These are phyloP conservation scores for Sugiyamaella mastotermitis DNA, from an alignment of 805 yeast species.

Conservation along the genomic window DNA sequence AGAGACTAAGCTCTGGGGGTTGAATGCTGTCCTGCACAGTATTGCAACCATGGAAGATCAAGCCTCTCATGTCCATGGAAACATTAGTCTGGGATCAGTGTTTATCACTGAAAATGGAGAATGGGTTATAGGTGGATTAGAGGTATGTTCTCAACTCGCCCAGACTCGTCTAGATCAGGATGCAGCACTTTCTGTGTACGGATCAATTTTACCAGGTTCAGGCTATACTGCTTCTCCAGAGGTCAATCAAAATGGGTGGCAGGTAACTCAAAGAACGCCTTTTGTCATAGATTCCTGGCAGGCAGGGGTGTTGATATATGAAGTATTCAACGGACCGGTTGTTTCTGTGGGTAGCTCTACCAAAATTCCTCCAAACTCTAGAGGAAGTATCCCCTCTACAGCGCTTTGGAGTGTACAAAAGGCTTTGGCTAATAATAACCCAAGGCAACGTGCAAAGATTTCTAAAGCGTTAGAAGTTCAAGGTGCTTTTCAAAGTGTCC, in stretches of 20 bases:
- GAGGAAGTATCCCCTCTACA: slow-evolving; percentile 13
- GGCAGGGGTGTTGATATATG: slow-evolving; percentile 50
- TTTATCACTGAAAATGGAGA: slow-evolving; percentile 67
- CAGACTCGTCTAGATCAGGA: slow-evolving; percentile 29
- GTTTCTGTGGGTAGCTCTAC: slow-evolving; percentile 2
- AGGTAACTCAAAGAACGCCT: slow-evolving; percentile 27
- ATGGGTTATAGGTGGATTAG: slow-evolving; percentile 83
- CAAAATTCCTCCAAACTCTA: too few relatives aligned
- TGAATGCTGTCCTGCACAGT: slow-evolving; percentile 46
- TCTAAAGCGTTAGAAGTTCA: slow-evolving; percentile 14
- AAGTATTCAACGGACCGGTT: slow-evolving; percentile 35
- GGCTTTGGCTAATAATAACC: slow-evolving; percentile 9
- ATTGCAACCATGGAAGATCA: slow-evolving; percentile 54
- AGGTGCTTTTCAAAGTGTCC: slow-evolving; percentile 23
- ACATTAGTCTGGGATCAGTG: slow-evolving; percentile 49
- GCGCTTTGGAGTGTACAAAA: slow-evolving; percentile 13
- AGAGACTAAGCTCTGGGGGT: slow-evolving; percentile 45
- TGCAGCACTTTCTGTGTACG: slow-evolving; percentile 33
- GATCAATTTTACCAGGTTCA: slow-evolving; percentile 30
- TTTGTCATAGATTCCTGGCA: slow-evolving; percentile 52
- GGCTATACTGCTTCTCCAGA: slow-evolving; percentile 48
- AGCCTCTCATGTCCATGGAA: slow-evolving; percentile 56
- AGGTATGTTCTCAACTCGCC: slow-evolving; percentile 49
- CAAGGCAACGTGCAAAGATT: slow-evolving; percentile 15
- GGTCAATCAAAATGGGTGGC: slow-evolving; percentile 40